Evolutionary conservation across 495 filamentous ascomycete species (phyloP).

Genomic region (Amorphotheca resinae): DNA sequence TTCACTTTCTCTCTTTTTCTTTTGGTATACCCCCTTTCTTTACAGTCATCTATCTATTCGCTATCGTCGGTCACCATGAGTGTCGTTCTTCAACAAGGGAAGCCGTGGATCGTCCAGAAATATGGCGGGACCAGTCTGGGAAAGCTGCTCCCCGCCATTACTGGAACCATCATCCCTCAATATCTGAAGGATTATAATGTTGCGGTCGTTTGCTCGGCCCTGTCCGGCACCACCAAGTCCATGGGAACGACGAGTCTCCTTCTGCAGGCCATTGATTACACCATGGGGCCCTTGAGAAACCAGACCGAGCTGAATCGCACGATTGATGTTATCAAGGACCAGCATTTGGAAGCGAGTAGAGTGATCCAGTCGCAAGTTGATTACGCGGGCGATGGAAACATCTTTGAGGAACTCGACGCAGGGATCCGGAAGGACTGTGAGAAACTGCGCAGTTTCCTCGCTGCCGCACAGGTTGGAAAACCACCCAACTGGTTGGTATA

Average conservation of each 20-base stretch:
- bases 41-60: too few species aligned
- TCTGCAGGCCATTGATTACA: slow-evolving; percentile 24
- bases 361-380: slow-evolving; percentile 1
- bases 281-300: slow-evolving; percentile 19
- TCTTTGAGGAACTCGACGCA: slow-evolving; percentile 16
- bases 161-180: slow-evolving; percentile 26
- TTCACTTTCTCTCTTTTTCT: too few species aligned
- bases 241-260: neutral
- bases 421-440: slow-evolving; percentile 27
- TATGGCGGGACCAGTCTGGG: slow-evolving; percentile 31
- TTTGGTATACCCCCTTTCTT: too few species aligned
- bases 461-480: slow-evolving; percentile 24
- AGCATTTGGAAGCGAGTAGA: slow-evolving; percentile 21
- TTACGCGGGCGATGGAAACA: neutral
- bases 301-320: slow-evolving; percentile 22
- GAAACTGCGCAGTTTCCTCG: slow-evolving; percentile 22
- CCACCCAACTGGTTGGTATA: neutral
- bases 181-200: slow-evolving; percentile 22
- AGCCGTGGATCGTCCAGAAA: slow-evolving; percentile 32
- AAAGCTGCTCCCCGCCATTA: slow-evolving; percentile 27
- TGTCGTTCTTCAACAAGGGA: slow-evolving; percentile 1
- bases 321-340: slow-evolving; percentile 24
- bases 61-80: neutral
- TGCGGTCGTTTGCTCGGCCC: slow-evolving; percentile 22
- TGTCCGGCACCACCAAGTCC: neutral